Percentiles rank a stretch among this genome's conserved stretches.
Evolutionary conservation across 2,329 filamentous ascomycete species (phyloP).

Genomic region (Pestalotiopsis fici): DNA sequence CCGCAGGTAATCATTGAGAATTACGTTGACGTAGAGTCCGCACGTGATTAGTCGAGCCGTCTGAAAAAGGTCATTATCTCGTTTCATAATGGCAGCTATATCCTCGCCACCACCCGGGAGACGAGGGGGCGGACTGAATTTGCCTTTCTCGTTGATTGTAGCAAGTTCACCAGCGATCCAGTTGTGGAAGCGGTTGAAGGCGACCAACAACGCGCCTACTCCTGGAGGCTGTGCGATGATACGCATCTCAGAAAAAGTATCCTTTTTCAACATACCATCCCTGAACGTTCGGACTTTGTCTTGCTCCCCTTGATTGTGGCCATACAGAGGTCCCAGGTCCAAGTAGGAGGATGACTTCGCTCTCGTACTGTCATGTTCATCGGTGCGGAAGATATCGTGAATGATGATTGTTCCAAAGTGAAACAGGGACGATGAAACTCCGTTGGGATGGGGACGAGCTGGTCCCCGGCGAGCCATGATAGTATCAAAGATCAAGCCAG

Average conservation of each 20-base stretch:
- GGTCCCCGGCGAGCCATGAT: slow-evolving; percentile 26
- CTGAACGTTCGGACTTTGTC: slow-evolving; percentile 47
- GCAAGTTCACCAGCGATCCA: slow-evolving; percentile 20
- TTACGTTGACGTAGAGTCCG: slow-evolving; percentile 76
- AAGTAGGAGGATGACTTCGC: slow-evolving; percentile 54
- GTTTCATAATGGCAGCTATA: slow-evolving; percentile 61
- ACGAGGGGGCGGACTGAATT: slow-evolving; percentile 8
- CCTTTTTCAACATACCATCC: slow-evolving; percentile 53
- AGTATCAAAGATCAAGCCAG: slow-evolving; percentile 30
- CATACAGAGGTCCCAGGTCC: slow-evolving; percentile 55
- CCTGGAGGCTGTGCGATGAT: slow-evolving; percentile 53
- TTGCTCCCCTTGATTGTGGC: slow-evolving; percentile 51
- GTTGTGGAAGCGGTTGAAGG: slow-evolving; percentile 45
- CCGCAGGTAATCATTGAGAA: slow-evolving; percentile 53
- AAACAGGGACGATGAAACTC: background rate
- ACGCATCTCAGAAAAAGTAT: slow-evolving; percentile 53
- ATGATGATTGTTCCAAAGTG: slow-evolving; percentile 36
- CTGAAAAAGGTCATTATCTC: slow-evolving; percentile 79
- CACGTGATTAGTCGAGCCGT: slow-evolving; percentile 74
- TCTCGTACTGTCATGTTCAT: slow-evolving; percentile 40
- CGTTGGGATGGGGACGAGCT: background rate
- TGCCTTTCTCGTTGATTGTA: slow-evolving; percentile 18
- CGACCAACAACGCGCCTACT: slow-evolving; percentile 52
- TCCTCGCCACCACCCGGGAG: slow-evolving; percentile 11
- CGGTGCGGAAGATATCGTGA: slow-evolving; percentile 50